These are phyloP conservation scores for Brassica juncea DNA, from an alignment of 345 rosid genomes.

Conservation along the genomic window DNA sequence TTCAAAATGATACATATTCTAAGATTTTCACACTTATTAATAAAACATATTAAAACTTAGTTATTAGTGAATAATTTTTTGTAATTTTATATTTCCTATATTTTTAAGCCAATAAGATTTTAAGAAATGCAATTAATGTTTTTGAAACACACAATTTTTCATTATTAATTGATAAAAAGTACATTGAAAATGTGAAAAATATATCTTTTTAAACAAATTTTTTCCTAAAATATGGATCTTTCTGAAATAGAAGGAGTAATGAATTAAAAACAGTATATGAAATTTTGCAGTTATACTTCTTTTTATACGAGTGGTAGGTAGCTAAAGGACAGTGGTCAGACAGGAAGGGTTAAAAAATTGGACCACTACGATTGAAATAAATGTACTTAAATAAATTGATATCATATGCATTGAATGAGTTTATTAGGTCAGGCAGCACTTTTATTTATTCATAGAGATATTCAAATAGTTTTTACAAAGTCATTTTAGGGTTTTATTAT, in stretches of 20 bases:
- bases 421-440: constrained; percentile 7
- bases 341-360: constrained; percentile 29
- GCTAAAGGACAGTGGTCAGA: constrained; percentile 30
- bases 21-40: no score
- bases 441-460: background rate
- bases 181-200: no score
- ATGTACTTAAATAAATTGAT: constrained; percentile 17
- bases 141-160: no score
- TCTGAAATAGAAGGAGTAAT: background rate
- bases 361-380: constrained; percentile 33
- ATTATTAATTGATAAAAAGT: no score
- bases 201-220: no score
- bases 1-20: no score
- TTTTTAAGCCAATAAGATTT: no score
- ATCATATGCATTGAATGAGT: constrained; percentile 17
- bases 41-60: no score
- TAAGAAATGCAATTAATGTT: no score
- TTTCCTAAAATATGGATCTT: no score
- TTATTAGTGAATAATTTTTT: no score
- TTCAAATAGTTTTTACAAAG: background rate
- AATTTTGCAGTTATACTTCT: background rate
- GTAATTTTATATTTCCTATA: no score
- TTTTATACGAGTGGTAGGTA: constrained; percentile 16
- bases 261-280: constrained; percentile 3
- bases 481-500: background rate